Evolutionary conservation across 352 stramenopile genomes (phyloP).

Genomic region (Phytophthora capsici): DNA sequence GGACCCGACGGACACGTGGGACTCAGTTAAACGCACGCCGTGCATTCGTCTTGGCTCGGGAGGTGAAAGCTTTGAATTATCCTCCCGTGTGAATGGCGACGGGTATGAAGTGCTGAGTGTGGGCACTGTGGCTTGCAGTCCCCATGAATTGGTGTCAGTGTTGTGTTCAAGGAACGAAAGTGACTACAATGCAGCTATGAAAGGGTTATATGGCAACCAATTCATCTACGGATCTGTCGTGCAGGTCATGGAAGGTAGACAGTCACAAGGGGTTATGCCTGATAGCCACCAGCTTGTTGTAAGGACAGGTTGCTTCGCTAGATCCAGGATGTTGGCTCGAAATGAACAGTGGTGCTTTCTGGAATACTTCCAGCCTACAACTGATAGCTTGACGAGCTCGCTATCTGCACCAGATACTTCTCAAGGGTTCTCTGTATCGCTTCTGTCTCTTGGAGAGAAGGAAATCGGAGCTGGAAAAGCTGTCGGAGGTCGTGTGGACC

Average conservation of each 20-base stretch:
- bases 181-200: constrained; percentile 49
- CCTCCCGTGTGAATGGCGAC: neutral
- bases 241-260: constrained; percentile 24
- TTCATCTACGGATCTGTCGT: constrained; percentile 64
- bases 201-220: constrained; percentile 38
- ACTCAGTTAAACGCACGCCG: constrained; percentile 12
- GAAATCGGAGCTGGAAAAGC: constrained; percentile 45
- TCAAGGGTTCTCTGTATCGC: constrained; percentile 39
- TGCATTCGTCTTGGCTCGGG: constrained; percentile 16
- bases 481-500: constrained; percentile 40
- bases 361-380: constrained; percentile 44
- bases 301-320: constrained; percentile 49
- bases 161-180: constrained; percentile 34
- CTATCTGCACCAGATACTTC: constrained; percentile 7
- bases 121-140: constrained; percentile 38
- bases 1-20: constrained; percentile 28
- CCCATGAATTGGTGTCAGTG: constrained; percentile 34
- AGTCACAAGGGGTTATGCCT: constrained; percentile 7
- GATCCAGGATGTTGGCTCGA: constrained; percentile 37
- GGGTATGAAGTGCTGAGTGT: constrained; percentile 36
- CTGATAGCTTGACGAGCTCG: constrained; percentile 1
- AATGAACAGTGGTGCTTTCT: constrained; percentile 65
- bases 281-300: constrained; percentile 41
- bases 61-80: constrained; percentile 7
- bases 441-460: constrained; percentile 34